Evolutionary conservation across 2,329 filamentous ascomycete species (phyloP), one percentile per base, ranked within the genome.

Genomic region (Gyromitra esculenta): DNA sequence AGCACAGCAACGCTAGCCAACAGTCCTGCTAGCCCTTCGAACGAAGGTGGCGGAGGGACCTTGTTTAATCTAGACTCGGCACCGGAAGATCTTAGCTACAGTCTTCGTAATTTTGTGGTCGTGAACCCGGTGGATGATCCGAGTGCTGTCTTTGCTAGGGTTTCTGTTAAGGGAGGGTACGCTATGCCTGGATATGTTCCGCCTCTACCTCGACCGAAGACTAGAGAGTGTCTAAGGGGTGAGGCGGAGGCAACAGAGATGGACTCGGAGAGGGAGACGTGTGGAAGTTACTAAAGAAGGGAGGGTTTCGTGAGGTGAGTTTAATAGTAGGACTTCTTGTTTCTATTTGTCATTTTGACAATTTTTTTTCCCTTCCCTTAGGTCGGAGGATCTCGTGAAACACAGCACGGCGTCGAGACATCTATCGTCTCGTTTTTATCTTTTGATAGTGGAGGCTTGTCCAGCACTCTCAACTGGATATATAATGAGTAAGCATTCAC

Each of bases 111-210:
- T 9, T 54, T 50, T 25, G 11, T 48, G 8, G 35, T 35, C 7
- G 6, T 56, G 8, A 43, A 52, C 5, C 67, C 50, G 11, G 48
- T 18, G 11, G 59, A 57, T 13, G 69, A 72, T 18, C 59, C 59
- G 1, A 72, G 65, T 25, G 50, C 48, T 13, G 8, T 65, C 1
- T 72, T 45, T 13, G 68, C 48, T 7, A 72, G 41, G 35, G 35
- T 66, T 45, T 62, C 54, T 9, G 41, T 43, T 1, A 41, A 18
- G 35, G 35, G 45, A 13, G 43, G 41, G 25, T 52, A 18, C 5
- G n/a, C 8, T n/a, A 37, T 7, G 1, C 39, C 56, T 25, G 21
- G 67, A 11, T 31, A n/a, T 31, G n/a, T 63, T 5, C 43, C 45
- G 5, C 31, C 43, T 7, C 45, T 31, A 9, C 35, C 56, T 5